These are phyloP conservation scores for Xylaria nigripes DNA, from an alignment of 495 filamentous ascomycete genomes.

Conservation along the genomic window DNA sequence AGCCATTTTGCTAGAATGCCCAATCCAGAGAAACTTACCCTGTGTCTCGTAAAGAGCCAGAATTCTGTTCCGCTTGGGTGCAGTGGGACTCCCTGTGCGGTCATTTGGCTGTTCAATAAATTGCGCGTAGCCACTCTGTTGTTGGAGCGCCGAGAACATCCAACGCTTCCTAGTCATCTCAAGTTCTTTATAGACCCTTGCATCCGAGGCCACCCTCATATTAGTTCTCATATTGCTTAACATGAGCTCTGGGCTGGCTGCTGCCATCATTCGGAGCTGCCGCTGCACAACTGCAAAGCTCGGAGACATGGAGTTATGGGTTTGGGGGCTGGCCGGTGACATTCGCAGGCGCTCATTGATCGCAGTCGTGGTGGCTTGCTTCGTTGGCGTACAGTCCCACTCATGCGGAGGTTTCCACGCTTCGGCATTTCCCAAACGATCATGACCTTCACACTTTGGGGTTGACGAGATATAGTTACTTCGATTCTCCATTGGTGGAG, in stretches of 20 bases:
- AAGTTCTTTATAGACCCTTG: constrained; percentile 30
- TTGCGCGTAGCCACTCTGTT: constrained; percentile 19
- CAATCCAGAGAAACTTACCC: constrained; percentile 19
- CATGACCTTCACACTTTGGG: constrained; percentile 13
- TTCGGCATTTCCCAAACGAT: constrained; percentile 23
- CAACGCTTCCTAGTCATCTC: constrained; percentile 37
- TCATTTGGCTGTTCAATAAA: constrained; percentile 7
- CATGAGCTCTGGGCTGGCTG: constrained; percentile 34
- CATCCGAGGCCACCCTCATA: constrained; percentile 32
- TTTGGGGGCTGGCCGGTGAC: constrained; percentile 11
- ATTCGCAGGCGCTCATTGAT: constrained; percentile 13
- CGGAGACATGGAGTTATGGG: constrained; percentile 18
- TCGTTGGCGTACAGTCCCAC: constrained; percentile 26
- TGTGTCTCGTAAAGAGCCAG: constrained; percentile 38
- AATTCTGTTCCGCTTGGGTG: constrained; percentile 19
- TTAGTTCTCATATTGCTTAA: constrained; percentile 38
- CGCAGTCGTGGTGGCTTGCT: constrained; percentile 5
- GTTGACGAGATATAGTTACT: constrained; percentile 13
- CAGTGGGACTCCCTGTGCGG: constrained; percentile 5
- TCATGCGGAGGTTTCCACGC: constrained; percentile 37
- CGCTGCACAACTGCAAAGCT: constrained; percentile 28
- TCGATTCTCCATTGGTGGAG: constrained; percentile 16
- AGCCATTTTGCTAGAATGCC: constrained; percentile 1
- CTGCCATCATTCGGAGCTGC: constrained; percentile 36
- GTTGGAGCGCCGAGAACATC: constrained; percentile 35